Base-by-base conservation (phyloP, 106 monocot species). In the Dendrobium officinale region DNA sequence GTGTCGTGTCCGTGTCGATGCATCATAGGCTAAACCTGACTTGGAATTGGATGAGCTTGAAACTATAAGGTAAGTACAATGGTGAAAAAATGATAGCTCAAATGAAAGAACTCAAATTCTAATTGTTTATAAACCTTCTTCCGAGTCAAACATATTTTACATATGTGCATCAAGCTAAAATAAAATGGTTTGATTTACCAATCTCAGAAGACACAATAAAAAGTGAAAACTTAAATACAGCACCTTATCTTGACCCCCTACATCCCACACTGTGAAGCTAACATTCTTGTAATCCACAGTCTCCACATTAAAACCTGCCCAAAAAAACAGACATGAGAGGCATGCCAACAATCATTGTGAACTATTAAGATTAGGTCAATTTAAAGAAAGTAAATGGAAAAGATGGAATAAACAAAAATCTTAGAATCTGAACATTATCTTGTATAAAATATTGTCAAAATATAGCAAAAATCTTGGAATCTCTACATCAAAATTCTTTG, bases 211-310 rank as follows among this genome's bases (percentile, higher is more conserved):
- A 74, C 44, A 20, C 19, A 42, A 2, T 74, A 74, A 74, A 74
- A 74, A 8, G 43, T 22, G 44, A 42, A 74, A 13, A 33, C 33
- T 70, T 70, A 37, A 70, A 70, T 70, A 70, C 33, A 70, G 37
- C 43, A 74, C 74, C 74, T 74, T 74, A 44, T 74, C 74, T 74
- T 74, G 74, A 20, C 74, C 74, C 10, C 74, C 74, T 44, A 74
- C 74, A 44, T 74, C 74, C 74, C 74, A 74, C 20, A 74, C 74
- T 8, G 74, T 74, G 74, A 74, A 74, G 42, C 74, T 74, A 44
- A 74, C 43, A 74, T 74, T 74, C 74, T 44, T 74, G 74, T 74
- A 74, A 20, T 74, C 74, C 43, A 74, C 74, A 74, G 74, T 74
- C 43, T 74, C 74, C 43, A 74, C 74, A 44, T 74, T 74, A 43